Evolutionary conservation across 2,329 filamentous ascomycete species (phyloP), one percentile per base, ranked within the genome.

Genomic region (Myrmaecium sp.): DNA sequence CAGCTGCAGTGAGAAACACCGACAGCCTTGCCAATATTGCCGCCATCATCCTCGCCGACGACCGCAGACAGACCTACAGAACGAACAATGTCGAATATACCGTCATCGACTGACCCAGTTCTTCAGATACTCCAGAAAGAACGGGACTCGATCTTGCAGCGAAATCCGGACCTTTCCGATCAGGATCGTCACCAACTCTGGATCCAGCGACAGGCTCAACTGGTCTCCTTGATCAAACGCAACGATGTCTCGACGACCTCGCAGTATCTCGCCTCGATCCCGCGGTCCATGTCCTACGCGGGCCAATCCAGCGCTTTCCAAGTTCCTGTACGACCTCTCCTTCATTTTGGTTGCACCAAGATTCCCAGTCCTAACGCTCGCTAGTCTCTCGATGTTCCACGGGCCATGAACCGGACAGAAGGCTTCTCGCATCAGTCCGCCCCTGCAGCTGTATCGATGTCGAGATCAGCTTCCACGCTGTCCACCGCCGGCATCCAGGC

Each of bases 161-260:
- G 38, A 26, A 35, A 54, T 28, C 30, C 40, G 22, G 34, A 46
- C 28, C 43, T 52, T 23, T 36, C 49, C 21, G 44, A 51, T 20
- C 37, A 47, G 18, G 36, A 51, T 30, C 46, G 44, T 30, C 42
- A 49, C 23, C 31, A 37, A n/a, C 42, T 43, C 25, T 55, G 51
- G 52, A 32, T 34, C 14, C 39, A 46, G 24, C 36, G 34, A 18
- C 35, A 32, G 29, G 36, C 37, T 5, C 29, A 38, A 17, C 29
- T 47, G 18, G 35, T 36, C 26, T 36, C 44, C 10, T 22, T 23
- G 20, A 31, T 36, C 17, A 30, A 24, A 23, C 23, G 21, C 38
- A 35, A 36, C 31, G 36, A 23, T 25, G 37, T 32, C 37, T 30
- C 35, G 30, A 19, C 26, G 25, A 16, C 28, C 17, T 23, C 35